phyloP scores from a whole-genome alignment of 495 filamentous ascomycete genomes.

The Baudoinia panamericana region DNA sequence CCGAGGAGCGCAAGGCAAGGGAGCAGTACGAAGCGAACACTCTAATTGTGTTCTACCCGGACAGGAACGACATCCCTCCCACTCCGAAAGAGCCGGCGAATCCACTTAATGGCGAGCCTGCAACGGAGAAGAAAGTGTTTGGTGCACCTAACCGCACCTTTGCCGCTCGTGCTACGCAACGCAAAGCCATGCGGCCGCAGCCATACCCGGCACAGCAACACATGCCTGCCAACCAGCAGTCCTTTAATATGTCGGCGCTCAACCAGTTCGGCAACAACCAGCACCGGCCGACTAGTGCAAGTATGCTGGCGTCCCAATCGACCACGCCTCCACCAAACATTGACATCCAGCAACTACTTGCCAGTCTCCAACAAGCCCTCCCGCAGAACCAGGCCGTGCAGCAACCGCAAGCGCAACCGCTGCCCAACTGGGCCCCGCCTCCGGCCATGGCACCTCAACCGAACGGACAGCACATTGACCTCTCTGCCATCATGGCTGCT shows the following conservation, averaged over 20 bases:
- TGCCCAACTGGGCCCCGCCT: slow-evolving; percentile 23
- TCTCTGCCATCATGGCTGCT: slow-evolving; percentile 12
- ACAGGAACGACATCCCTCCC: slow-evolving; percentile 58
- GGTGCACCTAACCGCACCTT: slow-evolving; percentile 10
- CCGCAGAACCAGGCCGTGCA: no score
- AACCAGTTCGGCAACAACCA: slow-evolving; percentile 2
- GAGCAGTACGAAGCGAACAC: slow-evolving; percentile 62
- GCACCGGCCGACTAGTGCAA: not conserved
- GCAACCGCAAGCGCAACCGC: slow-evolving; percentile 25
- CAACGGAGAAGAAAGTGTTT: slow-evolving; percentile 24
- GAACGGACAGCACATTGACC: slow-evolving; percentile 5
- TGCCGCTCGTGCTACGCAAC: slow-evolving; percentile 13
- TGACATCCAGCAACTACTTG: slow-evolving; percentile 37
- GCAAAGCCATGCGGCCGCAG: slow-evolving; percentile 4
- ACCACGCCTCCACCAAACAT: slow-evolving; percentile 23
- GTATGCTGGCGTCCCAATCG: not conserved
- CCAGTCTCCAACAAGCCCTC: slow-evolving; percentile 31
- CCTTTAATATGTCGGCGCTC: slow-evolving; percentile 11
- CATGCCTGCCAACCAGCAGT: not conserved
- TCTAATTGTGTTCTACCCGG: slow-evolving; percentile 71
- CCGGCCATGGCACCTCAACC: slow-evolving; percentile 9
- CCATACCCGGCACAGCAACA: slow-evolving; percentile 2
- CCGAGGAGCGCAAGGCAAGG: slow-evolving; percentile 53
- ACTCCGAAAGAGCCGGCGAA: slow-evolving; percentile 60
- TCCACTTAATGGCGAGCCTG: slow-evolving; percentile 25